Evolutionary conservation across 2,329 filamentous ascomycete genomes (phyloP), one percentile per base, ranked within the genome.

Genomic region (Pezicula radicicola): DNA sequence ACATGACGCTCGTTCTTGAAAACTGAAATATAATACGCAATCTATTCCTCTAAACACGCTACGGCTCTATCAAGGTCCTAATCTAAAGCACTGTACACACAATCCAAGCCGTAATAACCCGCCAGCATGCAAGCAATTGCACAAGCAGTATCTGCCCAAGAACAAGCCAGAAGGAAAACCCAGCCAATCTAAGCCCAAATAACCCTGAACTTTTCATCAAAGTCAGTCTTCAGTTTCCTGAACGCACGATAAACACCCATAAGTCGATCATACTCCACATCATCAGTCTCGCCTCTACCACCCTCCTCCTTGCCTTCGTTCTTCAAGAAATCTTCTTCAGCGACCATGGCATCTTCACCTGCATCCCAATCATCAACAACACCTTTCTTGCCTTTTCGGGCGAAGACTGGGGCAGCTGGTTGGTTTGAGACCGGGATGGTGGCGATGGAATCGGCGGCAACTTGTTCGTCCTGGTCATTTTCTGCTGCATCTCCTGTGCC

Each of bases 171-270:
- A 5, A 21, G 21, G 21, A 21, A 21, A 3, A 21, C 21, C 21
- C 21, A 5, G 21, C n/a, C 7, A 15, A 35, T 50, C 49, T 63
- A 66, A 48, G 63, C 63, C 56, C 58, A 65, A 33, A 65, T 66
- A 28, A 54, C 55, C 27, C 42, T 56, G 39, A 88, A 88, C 70
- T 85, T 88, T 42, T 74, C 72, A 56, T 85, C 78, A 65, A 87
- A 88, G 51, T 82, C 79, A 27, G 72, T 70, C 61, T 78, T 78
- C 56, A 88, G 63, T 60, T 75, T 67, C 54, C 71, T 73, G 61
- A 88, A 87, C 1, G 82, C 81, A 60, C 73, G 75, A 13, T 85
- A 69, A 21, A 88, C 83, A 56, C 78, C 76, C 56, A 75, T 60
- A 63, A 87, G 62, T 35, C 72, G 74, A 43, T 67, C 70, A 36